phyloP scores from a whole-genome alignment of 1,284 basidiomycete genomes.

The Phlebopus sp. region DNA sequence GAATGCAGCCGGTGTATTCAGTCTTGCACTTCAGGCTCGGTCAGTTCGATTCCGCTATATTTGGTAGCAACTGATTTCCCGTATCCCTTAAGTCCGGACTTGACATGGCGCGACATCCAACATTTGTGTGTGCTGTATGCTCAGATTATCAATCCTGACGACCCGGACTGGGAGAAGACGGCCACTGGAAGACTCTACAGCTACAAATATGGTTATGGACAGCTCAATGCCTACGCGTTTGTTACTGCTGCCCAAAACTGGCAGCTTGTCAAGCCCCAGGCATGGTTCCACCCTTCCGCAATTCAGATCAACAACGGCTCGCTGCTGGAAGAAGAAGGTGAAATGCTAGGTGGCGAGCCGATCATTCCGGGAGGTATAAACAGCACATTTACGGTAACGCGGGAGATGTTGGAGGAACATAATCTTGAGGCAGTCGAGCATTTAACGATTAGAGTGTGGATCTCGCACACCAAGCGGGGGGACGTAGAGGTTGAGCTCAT shows the following conservation, averaged over 20 bases:
- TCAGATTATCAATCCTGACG: constrained; percentile 79
- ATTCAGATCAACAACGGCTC: constrained; percentile 67
- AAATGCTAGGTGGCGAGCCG: constrained; percentile 60
- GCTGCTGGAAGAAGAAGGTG: constrained; percentile 50
- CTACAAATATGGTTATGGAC: constrained; percentile 97
- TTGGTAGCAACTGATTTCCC: constrained; percentile 8
- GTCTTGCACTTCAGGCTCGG: constrained; percentile 83
- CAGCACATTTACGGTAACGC: constrained; percentile 69
- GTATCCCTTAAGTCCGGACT: constrained; percentile 46
- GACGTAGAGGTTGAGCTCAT: constrained; percentile 90
- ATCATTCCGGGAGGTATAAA: constrained; percentile 71
- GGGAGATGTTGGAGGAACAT: constrained; percentile 64
- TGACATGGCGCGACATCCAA: constrained; percentile 97
- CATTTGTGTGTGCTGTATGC: constrained; percentile 85
- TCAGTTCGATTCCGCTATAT: constrained; percentile 35
- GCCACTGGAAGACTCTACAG: constrained; percentile 81
- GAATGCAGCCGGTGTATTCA: constrained; percentile 89
- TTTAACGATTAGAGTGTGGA: constrained; percentile 91
- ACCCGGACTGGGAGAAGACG: constrained; percentile 93
- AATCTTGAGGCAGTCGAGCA: constrained; percentile 94
- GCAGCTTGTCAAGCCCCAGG: constrained; percentile 91
- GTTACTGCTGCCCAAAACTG: constrained; percentile 82
- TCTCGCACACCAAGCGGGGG: constrained; percentile 81
- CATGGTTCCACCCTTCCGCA: constrained; percentile 79
- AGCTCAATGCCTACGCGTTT: constrained; percentile 81